These are phyloP conservation scores for Lachnellula hyalina DNA, from an alignment of 2,329 filamentous ascomycete species.

Conservation along the genomic window DNA sequence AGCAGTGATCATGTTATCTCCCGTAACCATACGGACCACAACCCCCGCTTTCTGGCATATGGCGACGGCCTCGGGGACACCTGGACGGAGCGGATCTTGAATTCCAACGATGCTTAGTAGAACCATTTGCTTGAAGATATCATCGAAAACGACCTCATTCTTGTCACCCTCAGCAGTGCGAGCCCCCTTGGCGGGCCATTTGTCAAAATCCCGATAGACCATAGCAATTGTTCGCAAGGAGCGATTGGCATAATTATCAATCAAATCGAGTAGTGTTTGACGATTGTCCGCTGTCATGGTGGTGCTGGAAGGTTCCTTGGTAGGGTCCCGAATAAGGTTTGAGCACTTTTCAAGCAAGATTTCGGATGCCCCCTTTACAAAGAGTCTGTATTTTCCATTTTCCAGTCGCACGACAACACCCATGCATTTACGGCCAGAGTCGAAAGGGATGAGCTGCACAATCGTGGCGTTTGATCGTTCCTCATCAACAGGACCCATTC, in stretches of 20 bases:
- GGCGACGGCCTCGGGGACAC: conserved; percentile 62
- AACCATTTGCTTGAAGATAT: conserved; percentile 66
- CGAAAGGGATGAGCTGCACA: conserved; percentile 42
- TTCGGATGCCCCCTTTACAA: conserved; percentile 50
- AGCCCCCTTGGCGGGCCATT: conserved; percentile 58
- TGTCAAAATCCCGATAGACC: conserved; percentile 66
- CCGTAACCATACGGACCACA: conserved; percentile 68
- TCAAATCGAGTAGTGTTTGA: conserved; percentile 47
- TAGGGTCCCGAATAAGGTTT: conserved; percentile 47
- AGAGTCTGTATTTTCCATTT: conserved; percentile 38
- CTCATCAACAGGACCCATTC: conserved; percentile 54
- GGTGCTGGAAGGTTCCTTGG: conserved; percentile 51
- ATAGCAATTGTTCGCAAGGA: conserved; percentile 73
- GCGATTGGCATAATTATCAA: conserved; percentile 56
- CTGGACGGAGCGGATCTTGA: conserved; percentile 65
- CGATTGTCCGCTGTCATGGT: conserved; percentile 53
- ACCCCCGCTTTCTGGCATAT: conserved; percentile 65
- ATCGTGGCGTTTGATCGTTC: conserved; percentile 59
- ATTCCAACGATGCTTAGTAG: conserved; percentile 70
- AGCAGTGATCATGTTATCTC: conserved; percentile 67
- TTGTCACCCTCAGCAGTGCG: conserved; percentile 53
- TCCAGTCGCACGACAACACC: conserved; percentile 53
- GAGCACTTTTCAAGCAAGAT: conserved; percentile 41
- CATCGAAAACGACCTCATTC: conserved; percentile 59
- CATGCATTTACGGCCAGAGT: conserved; percentile 58